phyloP scores from a whole-genome alignment of 805 yeast genomes.

The Monosporozyma unispora region DNA sequence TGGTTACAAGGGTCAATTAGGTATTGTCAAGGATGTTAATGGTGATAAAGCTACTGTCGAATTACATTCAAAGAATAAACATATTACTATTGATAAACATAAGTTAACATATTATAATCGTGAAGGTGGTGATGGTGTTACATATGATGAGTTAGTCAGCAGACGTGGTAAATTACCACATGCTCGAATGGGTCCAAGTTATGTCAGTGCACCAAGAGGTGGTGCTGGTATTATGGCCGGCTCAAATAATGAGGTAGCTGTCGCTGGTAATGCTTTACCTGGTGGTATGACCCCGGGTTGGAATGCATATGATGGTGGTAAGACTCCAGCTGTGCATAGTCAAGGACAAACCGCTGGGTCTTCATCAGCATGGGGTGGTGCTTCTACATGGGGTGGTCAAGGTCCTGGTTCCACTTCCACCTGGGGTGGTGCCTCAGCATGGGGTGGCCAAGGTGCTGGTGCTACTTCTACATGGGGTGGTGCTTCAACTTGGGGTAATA shows the following conservation, averaged over 20 bases:
- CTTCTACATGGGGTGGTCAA: slow-evolving; percentile 39
- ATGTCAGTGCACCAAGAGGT: slow-evolving; percentile 27
- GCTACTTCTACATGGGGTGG: slow-evolving; percentile 34
- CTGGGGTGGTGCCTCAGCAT: slow-evolving; percentile 38
- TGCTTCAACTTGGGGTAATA: slow-evolving; percentile 31
- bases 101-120: slow-evolving; percentile 65
- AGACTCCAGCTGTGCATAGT: slow-evolving; percentile 32
- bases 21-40: slow-evolving; percentile 87
- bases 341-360: slow-evolving; percentile 27
- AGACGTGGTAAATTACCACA: slow-evolving; percentile 34
- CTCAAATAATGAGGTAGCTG: slow-evolving; percentile 23
- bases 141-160: slow-evolving; percentile 72
- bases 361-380: slow-evolving; percentile 37
- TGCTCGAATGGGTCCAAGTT: slow-evolving; percentile 30
- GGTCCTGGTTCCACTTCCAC: slow-evolving; percentile 35
- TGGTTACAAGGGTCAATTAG: slow-evolving; percentile 84
- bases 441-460: slow-evolving; percentile 34
- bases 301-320: slow-evolving; percentile 45
- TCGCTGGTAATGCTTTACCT: slow-evolving; percentile 30
- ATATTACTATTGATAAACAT: slow-evolving; percentile 71
- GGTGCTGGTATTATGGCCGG: slow-evolving; percentile 23
- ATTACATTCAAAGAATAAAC: slow-evolving; percentile 84
- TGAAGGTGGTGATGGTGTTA: slow-evolving; percentile 55
- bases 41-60: slow-evolving; percentile 89
- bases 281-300: slow-evolving; percentile 46